A percentile compares a stretch with the other conserved stretches of the same genome.
These are phyloP conservation scores for Yamadazyma tumulicola DNA, from an alignment of 805 yeast genomes.

Conservation along the genomic window DNA sequence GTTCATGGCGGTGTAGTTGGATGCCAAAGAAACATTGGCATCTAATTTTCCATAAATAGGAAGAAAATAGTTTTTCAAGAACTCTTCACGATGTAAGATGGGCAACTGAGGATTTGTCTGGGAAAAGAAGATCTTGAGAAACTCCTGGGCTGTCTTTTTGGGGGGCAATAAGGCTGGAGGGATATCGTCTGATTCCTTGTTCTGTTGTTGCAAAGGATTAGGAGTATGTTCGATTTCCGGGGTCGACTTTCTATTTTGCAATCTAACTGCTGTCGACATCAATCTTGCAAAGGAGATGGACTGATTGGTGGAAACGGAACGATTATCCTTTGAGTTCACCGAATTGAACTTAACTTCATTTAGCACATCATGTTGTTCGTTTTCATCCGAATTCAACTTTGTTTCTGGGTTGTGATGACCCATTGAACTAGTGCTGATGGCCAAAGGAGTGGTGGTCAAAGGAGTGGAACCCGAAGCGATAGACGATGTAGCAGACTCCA, in stretches of 20 bases:
- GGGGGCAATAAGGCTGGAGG: slow-evolving; percentile 60
- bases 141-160: slow-evolving; percentile 63
- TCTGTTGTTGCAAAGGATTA: slow-evolving; percentile 2
- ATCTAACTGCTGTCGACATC: slow-evolving; percentile 73
- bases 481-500: background rate
- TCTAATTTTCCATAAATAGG: slow-evolving; percentile 78
- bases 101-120: slow-evolving; percentile 85
- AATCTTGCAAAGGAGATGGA: slow-evolving; percentile 68
- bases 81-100: slow-evolving; percentile 75
- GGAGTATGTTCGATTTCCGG: slow-evolving; percentile 10
- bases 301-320: slow-evolving; percentile 7
- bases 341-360: slow-evolving; percentile 12
- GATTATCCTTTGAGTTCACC: slow-evolving; percentile 7
- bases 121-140: slow-evolving; percentile 64
- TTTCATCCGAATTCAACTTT: background rate
- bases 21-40: slow-evolving; percentile 51
- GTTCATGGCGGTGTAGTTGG: slow-evolving; percentile 49
- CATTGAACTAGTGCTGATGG: too few relatives aligned
- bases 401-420: background rate
- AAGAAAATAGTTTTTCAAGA: slow-evolving; percentile 60
- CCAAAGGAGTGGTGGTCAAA: too few relatives aligned
- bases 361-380: slow-evolving; percentile 5
- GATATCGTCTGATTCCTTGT: slow-evolving; percentile 3
- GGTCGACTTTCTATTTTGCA: slow-evolving; percentile 23
- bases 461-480: background rate